Percentiles rank a stretch among this genome's conserved stretches.
Evolutionary conservation across 2,329 filamentous ascomycete genomes (phyloP).

Genomic region (Aspergillus eucalypticola): DNA sequence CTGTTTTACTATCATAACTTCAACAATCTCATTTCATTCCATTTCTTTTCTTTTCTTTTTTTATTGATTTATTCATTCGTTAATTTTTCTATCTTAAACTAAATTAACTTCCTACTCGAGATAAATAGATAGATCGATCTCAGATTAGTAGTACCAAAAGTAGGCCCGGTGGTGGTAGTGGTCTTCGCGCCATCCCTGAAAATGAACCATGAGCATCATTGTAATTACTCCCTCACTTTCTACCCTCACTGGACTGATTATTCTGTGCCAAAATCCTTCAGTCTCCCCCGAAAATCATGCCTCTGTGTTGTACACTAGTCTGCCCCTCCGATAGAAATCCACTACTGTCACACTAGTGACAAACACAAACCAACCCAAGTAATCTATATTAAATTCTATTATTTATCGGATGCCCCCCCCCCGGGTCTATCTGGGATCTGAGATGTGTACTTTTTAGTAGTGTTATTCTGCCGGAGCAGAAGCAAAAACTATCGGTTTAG

Average conservation of each 20-base stretch:
- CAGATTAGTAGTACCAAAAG: no score
- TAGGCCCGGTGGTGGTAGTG: background rate
- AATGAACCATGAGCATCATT: background rate
- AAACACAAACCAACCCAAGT: constrained; percentile 25
- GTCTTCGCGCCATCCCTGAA: background rate
- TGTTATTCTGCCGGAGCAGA: background rate
- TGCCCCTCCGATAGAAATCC: constrained; percentile 16
- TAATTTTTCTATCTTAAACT: background rate
- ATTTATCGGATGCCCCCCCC: constrained; percentile 9
- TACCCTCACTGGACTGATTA: no score
- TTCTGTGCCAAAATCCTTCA: constrained; percentile 3
- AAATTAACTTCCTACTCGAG: background rate
- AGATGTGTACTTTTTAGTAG: constrained; percentile 7
- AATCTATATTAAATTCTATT: constrained; percentile 17
- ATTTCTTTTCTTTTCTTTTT: no score
- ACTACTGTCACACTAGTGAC: constrained; percentile 30
- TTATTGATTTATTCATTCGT: background rate
- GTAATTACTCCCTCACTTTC: background rate
- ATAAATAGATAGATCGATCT: no score
- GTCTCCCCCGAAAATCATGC: constrained; percentile 7
- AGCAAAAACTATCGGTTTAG: background rate
- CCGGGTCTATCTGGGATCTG: constrained; percentile 4
- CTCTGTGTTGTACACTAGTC: constrained; percentile 13
- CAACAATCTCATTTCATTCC: no score
- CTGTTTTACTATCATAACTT: no score